phyloP scores from a whole-genome alignment of 768 basidiomycete species.

The Tylopilus rubrobrunneus region DNA sequence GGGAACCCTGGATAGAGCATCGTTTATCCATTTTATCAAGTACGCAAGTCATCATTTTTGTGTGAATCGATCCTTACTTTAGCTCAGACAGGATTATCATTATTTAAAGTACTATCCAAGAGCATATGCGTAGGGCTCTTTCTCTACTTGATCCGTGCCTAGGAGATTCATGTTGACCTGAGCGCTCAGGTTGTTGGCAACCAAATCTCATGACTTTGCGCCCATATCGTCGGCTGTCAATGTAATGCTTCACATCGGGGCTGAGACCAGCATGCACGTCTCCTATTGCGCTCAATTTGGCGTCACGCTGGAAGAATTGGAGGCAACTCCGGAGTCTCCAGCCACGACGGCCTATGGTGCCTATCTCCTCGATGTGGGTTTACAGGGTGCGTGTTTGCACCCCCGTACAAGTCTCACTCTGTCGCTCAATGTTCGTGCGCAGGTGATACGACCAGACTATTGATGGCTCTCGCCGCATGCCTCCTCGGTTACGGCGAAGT shows the following conservation, averaged over 20 bases:
- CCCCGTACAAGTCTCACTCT: background rate
- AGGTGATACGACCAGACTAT: slow-evolving; percentile 68
- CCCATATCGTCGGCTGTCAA: slow-evolving; percentile 60
- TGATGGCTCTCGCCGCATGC: slow-evolving; percentile 84
- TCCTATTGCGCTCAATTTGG: slow-evolving; percentile 70
- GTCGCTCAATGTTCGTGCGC: background rate
- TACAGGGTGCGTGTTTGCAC: slow-evolving; percentile 34
- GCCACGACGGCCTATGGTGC: slow-evolving; percentile 84
- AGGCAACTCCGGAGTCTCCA: slow-evolving; percentile 57
- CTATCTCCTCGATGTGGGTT: slow-evolving; percentile 76
- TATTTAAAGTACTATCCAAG: slow-evolving; percentile 83
- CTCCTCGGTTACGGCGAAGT: slow-evolving; percentile 91
- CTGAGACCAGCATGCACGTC: slow-evolving; percentile 71
- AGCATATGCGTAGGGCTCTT: slow-evolving; percentile 57
- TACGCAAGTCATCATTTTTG: slow-evolving; percentile 28
- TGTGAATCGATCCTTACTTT: background rate
- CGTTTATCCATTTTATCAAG: slow-evolving; percentile 85
- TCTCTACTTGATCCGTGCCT: too few species aligned
- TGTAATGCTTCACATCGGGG: slow-evolving; percentile 59
- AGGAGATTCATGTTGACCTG: background rate
- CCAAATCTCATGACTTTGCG: slow-evolving; percentile 66
- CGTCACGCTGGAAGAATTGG: slow-evolving; percentile 56
- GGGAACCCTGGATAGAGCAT: slow-evolving; percentile 61
- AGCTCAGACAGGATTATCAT: slow-evolving; percentile 69
- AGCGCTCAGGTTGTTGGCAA: slow-evolving; percentile 58